Percentiles rank a stretch among this genome's conserved stretches.
Conservation (phyloP, 495 filamentous ascomycete genomes). For the Aspergillus conjunctus region DNA sequence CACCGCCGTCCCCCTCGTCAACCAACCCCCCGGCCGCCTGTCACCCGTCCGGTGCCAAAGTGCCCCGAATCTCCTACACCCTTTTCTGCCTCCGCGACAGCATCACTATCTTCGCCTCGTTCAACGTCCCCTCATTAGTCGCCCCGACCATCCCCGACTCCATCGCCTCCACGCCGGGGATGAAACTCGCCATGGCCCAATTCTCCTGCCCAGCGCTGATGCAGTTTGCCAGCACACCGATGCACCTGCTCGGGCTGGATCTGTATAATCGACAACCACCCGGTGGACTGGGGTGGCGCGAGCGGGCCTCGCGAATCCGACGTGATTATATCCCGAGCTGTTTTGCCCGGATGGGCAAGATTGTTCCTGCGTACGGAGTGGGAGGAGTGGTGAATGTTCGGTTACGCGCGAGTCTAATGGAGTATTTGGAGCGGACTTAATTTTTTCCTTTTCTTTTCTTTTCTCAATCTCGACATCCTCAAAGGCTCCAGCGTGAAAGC, state of each 20-base stretch:
- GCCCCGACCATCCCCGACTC: conserved; percentile 52
- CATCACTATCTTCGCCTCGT: conserved; percentile 89
- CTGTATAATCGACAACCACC: conserved; percentile 73
- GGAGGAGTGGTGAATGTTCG: conserved; percentile 86
- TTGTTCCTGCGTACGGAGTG: conserved; percentile 91
- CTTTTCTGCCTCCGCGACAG: conserved; percentile 86
- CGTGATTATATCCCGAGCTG: conserved; percentile 78
- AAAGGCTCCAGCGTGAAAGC: neutral
- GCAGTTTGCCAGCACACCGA: conserved; percentile 79
- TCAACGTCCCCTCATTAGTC: conserved; percentile 83
- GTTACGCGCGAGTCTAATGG: conserved; percentile 64
- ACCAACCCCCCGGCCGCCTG: conserved; percentile 27
- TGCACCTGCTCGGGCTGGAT: conserved; percentile 88
- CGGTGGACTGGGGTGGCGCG: conserved; percentile 51
- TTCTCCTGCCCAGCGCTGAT: conserved; percentile 78
- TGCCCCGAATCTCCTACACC: conserved; percentile 61
- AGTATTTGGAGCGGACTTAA: conserved; percentile 30
- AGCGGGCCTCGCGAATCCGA: conserved; percentile 64
- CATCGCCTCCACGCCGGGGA: conserved; percentile 53
- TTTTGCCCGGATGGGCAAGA: conserved; percentile 82
- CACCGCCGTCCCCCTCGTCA: conserved; percentile 56
- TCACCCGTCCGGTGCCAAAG: conserved; percentile 27
- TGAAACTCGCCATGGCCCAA: conserved; percentile 68
- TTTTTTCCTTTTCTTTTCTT: conserved; percentile 9
- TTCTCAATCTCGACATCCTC: neutral